Base-by-base conservation (phyloP, 495 filamentous ascomycete genomes). In the Astrocystis sublimbata region DNA sequence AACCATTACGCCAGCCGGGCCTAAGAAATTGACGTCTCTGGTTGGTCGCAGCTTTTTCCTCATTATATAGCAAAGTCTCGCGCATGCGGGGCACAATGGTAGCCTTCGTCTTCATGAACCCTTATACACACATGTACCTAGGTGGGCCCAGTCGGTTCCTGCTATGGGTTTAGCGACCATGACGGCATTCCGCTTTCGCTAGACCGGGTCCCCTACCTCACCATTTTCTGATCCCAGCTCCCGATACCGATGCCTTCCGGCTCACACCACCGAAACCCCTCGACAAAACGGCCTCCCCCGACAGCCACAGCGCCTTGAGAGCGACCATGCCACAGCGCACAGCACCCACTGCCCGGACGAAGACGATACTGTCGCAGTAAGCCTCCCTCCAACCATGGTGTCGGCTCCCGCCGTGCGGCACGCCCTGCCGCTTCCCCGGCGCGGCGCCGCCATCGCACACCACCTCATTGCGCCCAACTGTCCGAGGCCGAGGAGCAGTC, bases 321-420 rank as follows among this genome's bases (percentile, higher is more conserved):
- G 51, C 60, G 60, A 54, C 60, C 31, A 62, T 62, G 60, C 42
- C 51, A 55, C 31, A 55, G 60, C 51, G 60, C 60, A 46, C 41
- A 45, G 60, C 60, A 21, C 35, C 46, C 38, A 56, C 19, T 19
- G 4, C 41, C 60, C 60, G 50, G 51, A 62, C 41, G 60, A 58
- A 8, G 41, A 55, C 60, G 60, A 47, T 42, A 62, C 60, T 21
- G n/a, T 49, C 60, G 42, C 50, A 55, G 31, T 62, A 49, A 62
- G 40, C n/a, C n/a, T n/a, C n/a, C n/a, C 13, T 47, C n/a, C 49
- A 28, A 35, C 38, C 30, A 62, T 62, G 60, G 60, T 52, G 46
- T 55, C 59, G 49, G 36, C 50, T 47, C 51, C 60, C 21, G n/a
- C n/a, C n/a, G 51, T 38, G 13, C 60, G 60, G 49, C 60, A 28